A percentile compares a stretch with the other conserved stretches of the same genome.
Conservation (phyloP, 306 rosid species). For the Coriaria nepalensis region DNA sequence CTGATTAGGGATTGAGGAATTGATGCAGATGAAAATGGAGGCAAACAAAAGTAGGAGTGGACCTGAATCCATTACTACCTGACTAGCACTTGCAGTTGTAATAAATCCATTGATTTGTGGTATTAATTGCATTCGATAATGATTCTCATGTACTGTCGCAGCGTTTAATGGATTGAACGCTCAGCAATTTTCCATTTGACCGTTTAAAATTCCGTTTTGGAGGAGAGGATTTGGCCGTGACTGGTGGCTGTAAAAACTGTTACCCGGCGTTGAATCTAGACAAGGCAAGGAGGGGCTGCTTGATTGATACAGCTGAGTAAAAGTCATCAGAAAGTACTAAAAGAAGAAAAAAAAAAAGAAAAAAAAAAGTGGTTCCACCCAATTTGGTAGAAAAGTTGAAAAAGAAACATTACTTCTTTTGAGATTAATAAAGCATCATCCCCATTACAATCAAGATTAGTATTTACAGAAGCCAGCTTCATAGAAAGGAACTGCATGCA, state of each 20-base stretch:
- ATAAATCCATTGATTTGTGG: conserved; percentile 25
- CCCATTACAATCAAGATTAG: conserved; percentile 62
- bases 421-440: conserved; percentile 42
- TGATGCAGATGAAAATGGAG: no score
- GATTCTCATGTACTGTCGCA: conserved; percentile 33
- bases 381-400: not conserved
- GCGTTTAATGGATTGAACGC: conserved; percentile 49
- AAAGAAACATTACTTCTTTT: conserved; percentile 47
- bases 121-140: conserved; percentile 49
- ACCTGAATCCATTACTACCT: no score
- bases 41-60: no score
- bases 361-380: not conserved
- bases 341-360: conserved; percentile 11
- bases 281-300: conserved; percentile 20
- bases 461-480: conserved; percentile 84
- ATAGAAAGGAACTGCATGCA: conserved; percentile 70
- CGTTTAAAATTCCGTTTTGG: conserved; percentile 36
- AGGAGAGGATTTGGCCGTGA: conserved; percentile 47
- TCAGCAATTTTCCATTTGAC: conserved; percentile 24
- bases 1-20: not conserved
- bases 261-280: conserved; percentile 44
- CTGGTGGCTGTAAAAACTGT: conserved; percentile 41
- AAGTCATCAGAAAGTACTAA: conserved; percentile 9
- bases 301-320: conserved; percentile 57
- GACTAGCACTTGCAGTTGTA: conserved; percentile 28